Evolutionary conservation across 2,329 filamentous ascomycete species (phyloP).

Genomic region (Tympanopsis confertula): DNA sequence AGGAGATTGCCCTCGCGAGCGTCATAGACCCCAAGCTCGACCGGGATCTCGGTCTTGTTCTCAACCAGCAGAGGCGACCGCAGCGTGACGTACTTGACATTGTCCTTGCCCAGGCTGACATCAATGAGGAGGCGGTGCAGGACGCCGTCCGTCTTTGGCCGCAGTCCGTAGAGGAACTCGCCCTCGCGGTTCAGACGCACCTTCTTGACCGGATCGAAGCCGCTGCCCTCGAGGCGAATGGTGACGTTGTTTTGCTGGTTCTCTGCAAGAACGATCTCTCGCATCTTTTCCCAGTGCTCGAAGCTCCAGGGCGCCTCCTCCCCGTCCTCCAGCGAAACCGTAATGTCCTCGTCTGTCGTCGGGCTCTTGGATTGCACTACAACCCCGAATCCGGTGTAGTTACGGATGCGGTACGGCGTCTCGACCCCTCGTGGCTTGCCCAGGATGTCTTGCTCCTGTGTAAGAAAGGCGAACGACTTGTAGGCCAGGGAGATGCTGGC

Average conservation of each 20-base stretch:
- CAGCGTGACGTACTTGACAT: slow-evolving; percentile 95
- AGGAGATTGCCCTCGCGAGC: slow-evolving; percentile 76
- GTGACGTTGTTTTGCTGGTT: slow-evolving; percentile 69
- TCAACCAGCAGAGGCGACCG: slow-evolving; percentile 84
- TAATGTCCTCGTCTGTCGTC: slow-evolving; percentile 54
- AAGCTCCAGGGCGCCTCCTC: slow-evolving; percentile 92
- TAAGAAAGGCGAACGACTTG: slow-evolving; percentile 85
- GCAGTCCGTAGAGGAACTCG: slow-evolving; percentile 77
- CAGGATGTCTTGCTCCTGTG: slow-evolving; percentile 77
- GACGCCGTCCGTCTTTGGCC: slow-evolving; percentile 74
- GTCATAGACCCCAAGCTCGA: slow-evolving; percentile 87
- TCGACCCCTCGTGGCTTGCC: slow-evolving; percentile 87
- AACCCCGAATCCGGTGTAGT: slow-evolving; percentile 89
- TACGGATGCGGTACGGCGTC: slow-evolving; percentile 84
- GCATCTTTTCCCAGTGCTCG: slow-evolving; percentile 91
- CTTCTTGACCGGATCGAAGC: slow-evolving; percentile 80
- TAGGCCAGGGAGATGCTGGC: slow-evolving; percentile 86
- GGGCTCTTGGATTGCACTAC: slow-evolving; percentile 68
- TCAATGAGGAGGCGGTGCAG: slow-evolving; percentile 90
- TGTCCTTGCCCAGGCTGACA: slow-evolving; percentile 76
- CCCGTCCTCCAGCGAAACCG: slow-evolving; percentile 71
- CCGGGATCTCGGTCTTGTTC: slow-evolving; percentile 90
- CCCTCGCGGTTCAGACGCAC: slow-evolving; percentile 91
- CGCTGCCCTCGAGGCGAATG: slow-evolving; percentile 79
- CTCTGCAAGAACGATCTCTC: slow-evolving; percentile 81